phyloP scores from a whole-genome alignment of 345 rosid genomes.

The Nephelium lappaceum region DNA sequence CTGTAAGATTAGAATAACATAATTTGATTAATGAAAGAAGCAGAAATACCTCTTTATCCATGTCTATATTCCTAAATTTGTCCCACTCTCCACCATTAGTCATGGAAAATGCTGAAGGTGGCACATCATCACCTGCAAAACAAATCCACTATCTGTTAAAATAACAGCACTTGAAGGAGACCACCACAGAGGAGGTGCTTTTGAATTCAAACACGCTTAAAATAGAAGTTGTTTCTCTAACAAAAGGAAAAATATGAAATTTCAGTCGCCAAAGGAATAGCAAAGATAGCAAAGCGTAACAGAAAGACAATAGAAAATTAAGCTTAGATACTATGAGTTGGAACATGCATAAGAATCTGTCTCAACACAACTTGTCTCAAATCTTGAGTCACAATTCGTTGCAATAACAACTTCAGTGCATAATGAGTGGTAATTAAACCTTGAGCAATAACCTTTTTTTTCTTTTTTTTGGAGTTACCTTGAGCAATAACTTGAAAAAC shows the following conservation, averaged over 20 bases:
- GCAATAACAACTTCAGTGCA: not conserved
- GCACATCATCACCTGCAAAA: conserved; percentile 78
- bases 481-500: not conserved
- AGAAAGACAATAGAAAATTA: not conserved
- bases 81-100: conserved; percentile 84
- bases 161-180: not conserved
- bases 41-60: conserved; percentile 87
- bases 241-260: not conserved
- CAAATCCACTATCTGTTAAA: conserved; percentile 20
- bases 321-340: not conserved
- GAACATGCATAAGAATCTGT: not conserved
- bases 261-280: not conserved
- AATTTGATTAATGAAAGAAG: conserved; percentile 22
- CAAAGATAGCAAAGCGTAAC: not conserved
- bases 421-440: not conserved
- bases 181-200: not conserved
- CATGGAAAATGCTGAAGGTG: conserved; percentile 81
- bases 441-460: too few relatives aligned
- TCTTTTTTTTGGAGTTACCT: too few relatives aligned
- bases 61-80: conserved; percentile 88
- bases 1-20: conserved; percentile 13
- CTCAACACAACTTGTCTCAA: not conserved
- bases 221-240: not conserved
- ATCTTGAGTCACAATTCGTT: not conserved
- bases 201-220: not conserved